Evolutionary conservation across 1,139 yeast species (phyloP).

Genomic region (Debaryomyces sp.): DNA sequence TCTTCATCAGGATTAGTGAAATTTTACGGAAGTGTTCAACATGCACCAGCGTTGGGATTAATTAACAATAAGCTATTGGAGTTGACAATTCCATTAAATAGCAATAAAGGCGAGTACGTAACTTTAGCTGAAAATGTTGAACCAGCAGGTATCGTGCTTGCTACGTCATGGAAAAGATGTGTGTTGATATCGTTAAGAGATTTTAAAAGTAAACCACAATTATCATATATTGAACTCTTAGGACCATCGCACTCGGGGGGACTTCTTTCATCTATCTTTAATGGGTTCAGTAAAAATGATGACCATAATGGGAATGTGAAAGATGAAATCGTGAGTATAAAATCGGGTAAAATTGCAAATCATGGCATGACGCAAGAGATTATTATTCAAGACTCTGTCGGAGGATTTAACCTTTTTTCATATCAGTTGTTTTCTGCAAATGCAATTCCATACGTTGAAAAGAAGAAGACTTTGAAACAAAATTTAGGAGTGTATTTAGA

Average conservation of each 20-base stretch:
- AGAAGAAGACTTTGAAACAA: constrained; percentile 30
- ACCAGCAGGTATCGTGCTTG: constrained; percentile 72
- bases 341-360: constrained; percentile 54
- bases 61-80: constrained; percentile 47
- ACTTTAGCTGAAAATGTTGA: constrained; percentile 64
- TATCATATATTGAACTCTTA: constrained; percentile 41
- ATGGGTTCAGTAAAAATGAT: constrained; percentile 17
- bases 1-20: constrained; percentile 56
- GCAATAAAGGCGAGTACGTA: constrained; percentile 54
- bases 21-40: constrained; percentile 69
- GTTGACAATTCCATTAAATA: constrained; percentile 37
- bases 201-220: constrained; percentile 61
- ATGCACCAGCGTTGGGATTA: constrained; percentile 69
- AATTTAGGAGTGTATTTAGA: constrained; percentile 33
- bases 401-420: constrained; percentile 38
- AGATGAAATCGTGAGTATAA: constrained; percentile 61
- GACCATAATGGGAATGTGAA: constrained; percentile 25
- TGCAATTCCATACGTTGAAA: constrained; percentile 32
- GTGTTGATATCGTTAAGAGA: constrained; percentile 68
- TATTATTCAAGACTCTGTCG: constrained; percentile 49
- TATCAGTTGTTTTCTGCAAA: constrained; percentile 35
- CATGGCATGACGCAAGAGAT: constrained; percentile 51
- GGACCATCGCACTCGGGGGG: constrained; percentile 21
- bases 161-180: constrained; percentile 74
- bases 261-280: constrained; percentile 31